Percentiles rank a stretch among this genome's conserved stretches.
Conservation (phyloP, 176 grass and related monocot species). For the Saccharum officinarum region DNA sequence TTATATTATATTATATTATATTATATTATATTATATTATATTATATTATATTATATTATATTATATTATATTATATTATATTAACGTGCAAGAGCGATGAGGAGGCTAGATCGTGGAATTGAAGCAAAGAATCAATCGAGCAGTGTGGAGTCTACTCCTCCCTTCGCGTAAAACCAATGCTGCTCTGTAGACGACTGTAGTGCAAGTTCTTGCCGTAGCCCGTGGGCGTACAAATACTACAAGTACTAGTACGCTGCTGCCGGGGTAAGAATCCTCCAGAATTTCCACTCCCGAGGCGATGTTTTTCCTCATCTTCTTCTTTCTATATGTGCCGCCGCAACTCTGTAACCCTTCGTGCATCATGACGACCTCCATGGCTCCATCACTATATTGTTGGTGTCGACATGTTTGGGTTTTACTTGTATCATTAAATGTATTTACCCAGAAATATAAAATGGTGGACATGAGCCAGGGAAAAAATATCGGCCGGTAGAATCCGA, state of each 20-base stretch:
- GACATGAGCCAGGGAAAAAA: too few species aligned
- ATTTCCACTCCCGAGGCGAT: conserved; percentile 33
- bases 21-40: too few species aligned
- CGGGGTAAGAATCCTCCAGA: conserved; percentile 42
- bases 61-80: too few species aligned
- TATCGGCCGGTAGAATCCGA: too few species aligned
- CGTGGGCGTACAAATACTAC: neutral
- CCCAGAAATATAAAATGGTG: too few species aligned
- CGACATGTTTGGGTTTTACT: too few species aligned
- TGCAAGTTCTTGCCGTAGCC: neutral
- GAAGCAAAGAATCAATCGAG: conserved; percentile 51
- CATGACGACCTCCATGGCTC: neutral
- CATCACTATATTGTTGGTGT: too few species aligned
- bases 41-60: too few species aligned
- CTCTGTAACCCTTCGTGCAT: neutral
- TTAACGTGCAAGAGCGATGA: neutral
- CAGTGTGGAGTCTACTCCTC: conserved; percentile 49
- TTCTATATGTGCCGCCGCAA: neutral
- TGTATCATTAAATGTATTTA: too few species aligned
- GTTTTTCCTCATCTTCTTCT: conserved; percentile 21
- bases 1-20: too few species aligned
- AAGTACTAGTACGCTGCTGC: neutral
- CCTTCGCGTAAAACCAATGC: conserved; percentile 28
- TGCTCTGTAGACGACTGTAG: neutral
- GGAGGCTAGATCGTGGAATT: conserved; percentile 13